These are phyloP conservation scores for Symbiodinium pilosum DNA, from an alignment of 73 alveolate genomes.

Conservation along the genomic window DNA sequence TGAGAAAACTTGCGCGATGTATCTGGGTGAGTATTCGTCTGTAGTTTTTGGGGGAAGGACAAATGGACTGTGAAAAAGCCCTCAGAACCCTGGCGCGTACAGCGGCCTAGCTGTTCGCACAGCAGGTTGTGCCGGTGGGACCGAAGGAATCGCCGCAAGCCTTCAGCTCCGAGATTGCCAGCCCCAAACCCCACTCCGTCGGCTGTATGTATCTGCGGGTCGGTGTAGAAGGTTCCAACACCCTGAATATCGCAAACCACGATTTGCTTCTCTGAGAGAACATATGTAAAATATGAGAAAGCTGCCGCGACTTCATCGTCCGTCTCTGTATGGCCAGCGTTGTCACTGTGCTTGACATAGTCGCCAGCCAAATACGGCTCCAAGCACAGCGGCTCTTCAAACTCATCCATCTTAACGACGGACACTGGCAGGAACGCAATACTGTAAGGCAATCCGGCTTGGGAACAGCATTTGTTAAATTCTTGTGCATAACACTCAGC, in stretches of 20 bases:
- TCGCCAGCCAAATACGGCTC: slow-evolving; percentile 65
- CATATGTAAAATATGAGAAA: slow-evolving; percentile 56
- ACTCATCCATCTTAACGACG: slow-evolving; percentile 49
- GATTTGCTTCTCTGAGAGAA: slow-evolving; percentile 15
- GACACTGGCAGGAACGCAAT: slow-evolving; percentile 76
- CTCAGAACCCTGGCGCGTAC: neutral
- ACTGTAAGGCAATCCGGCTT: slow-evolving; percentile 79
- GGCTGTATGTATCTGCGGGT: slow-evolving; percentile 78
- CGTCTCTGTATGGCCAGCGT: slow-evolving; percentile 55
- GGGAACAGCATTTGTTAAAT: neutral
- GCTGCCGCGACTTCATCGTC: slow-evolving; percentile 84
- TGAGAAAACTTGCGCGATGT: no score
- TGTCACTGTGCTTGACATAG: slow-evolving; percentile 90
- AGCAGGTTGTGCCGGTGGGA: slow-evolving; percentile 84
- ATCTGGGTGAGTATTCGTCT: no score
- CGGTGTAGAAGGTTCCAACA: slow-evolving; percentile 80
- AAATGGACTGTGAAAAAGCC: no score
- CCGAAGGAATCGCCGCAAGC: slow-evolving; percentile 68
- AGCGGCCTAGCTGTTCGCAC: slow-evolving; percentile 68
- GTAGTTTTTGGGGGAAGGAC: no score
- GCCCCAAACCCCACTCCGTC: slow-evolving; percentile 88
- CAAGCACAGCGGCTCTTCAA: slow-evolving; percentile 63
- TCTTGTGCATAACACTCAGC: slow-evolving; percentile 90
- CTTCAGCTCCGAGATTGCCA: slow-evolving; percentile 62
- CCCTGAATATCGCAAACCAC: slow-evolving; percentile 91